Evolutionary conservation across 805 yeast genomes (phyloP).

Genomic region (Cyberlindnera japonica): DNA sequence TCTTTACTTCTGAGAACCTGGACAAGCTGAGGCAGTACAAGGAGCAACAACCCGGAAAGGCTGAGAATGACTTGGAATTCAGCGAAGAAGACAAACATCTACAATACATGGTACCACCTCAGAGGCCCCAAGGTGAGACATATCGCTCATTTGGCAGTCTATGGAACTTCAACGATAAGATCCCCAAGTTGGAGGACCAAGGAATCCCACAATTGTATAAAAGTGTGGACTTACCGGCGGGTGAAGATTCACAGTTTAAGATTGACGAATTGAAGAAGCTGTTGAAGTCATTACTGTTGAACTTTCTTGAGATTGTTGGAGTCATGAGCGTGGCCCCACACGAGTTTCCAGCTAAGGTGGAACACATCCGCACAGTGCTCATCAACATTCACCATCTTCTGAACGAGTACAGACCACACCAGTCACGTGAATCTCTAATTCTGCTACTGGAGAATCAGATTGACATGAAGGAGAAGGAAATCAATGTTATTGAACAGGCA

Average conservation of each 20-base stretch:
- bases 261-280: slow-evolving; percentile 76
- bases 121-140: slow-evolving; percentile 53
- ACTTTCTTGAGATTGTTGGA: slow-evolving; percentile 80
- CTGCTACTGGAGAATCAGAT: slow-evolving; percentile 69
- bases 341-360: slow-evolving; percentile 58
- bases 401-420: slow-evolving; percentile 93
- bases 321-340: slow-evolving; percentile 71
- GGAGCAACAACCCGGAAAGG: slow-evolving; percentile 12
- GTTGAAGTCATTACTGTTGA: slow-evolving; percentile 71
- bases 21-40: slow-evolving; percentile 34
- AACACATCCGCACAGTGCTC: slow-evolving; percentile 72
- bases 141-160: slow-evolving; percentile 87
- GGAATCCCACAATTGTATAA: slow-evolving; percentile 75
- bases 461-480: slow-evolving; percentile 55
- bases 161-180: slow-evolving; percentile 68
- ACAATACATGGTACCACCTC: slow-evolving; percentile 62
- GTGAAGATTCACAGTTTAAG: slow-evolving; percentile 43
- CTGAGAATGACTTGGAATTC: slow-evolving; percentile 32
- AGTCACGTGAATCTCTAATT: slow-evolving; percentile 84
- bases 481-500: slow-evolving; percentile 37
- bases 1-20: slow-evolving; percentile 69
- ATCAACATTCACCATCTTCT: slow-evolving; percentile 89
- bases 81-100: slow-evolving; percentile 42
- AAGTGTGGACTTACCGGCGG: slow-evolving; percentile 19
- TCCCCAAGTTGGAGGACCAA: slow-evolving; percentile 70